A percentile compares a stretch with the other conserved stretches of the same genome.
Conservation (phyloP, 768 basidiomycete species). For the Pulveroboletus frians region DNA sequence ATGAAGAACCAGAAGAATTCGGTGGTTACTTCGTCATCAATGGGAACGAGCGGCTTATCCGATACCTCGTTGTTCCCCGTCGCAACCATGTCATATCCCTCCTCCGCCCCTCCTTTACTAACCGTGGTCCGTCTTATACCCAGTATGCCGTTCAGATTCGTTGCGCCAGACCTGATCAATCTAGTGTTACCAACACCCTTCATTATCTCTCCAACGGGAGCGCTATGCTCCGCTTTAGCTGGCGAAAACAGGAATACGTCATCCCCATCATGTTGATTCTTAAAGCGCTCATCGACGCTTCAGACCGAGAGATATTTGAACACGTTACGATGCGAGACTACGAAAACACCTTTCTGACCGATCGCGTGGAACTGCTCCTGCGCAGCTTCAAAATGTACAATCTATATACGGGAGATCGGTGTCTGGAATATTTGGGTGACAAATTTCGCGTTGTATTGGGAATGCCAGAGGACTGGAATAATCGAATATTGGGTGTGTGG, state of each 20-base stretch:
- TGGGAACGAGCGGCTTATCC: conserved; percentile 97
- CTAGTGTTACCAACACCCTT: conserved; percentile 90
- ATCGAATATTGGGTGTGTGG: conserved; percentile 74
- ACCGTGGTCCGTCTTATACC: conserved; percentile 93
- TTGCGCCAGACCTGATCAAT: conserved; percentile 90
- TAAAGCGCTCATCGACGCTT: conserved; percentile 86
- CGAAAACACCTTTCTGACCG: conserved; percentile 94
- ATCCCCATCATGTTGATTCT: conserved; percentile 96
- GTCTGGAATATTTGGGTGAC: conserved; percentile 91
- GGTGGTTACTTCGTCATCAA: conserved; percentile 99
- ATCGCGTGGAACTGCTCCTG: conserved; percentile 90
- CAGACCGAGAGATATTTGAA: conserved; percentile 95
- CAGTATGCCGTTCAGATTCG: conserved; percentile 93
- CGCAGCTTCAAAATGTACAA: conserved; percentile 94
- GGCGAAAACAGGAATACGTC: conserved; percentile 97
- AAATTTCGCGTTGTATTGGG: conserved; percentile 92
- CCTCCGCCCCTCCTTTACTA: conserved; percentile 83
- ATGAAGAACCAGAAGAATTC: conserved; percentile 98
- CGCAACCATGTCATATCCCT: conserved; percentile 94
- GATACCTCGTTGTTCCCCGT: conserved; percentile 93
- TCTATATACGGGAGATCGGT: conserved; percentile 83
- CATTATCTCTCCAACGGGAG: conserved; percentile 96
- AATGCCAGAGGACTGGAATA: conserved; percentile 90
- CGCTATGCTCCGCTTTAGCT: conserved; percentile 94
- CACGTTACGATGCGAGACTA: conserved; percentile 96